Percentiles rank a stretch among this genome's conserved stretches.
These are phyloP conservation scores for Massariosphaeria phaeospora DNA, from an alignment of 495 filamentous ascomycete species.

Conservation along the genomic window DNA sequence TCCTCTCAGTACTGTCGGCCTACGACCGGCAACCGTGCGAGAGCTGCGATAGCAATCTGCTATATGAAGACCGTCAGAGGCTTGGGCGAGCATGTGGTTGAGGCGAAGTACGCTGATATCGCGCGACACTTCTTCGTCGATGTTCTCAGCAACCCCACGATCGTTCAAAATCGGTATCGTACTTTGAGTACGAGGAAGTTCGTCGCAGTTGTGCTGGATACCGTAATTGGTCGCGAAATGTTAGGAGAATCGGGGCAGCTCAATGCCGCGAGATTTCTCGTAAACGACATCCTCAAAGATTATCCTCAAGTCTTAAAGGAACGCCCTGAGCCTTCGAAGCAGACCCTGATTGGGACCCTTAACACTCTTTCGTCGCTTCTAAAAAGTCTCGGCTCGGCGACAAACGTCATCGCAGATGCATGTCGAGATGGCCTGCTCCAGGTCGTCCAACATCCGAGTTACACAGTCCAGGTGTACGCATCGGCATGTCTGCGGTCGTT, in stretches of 20 bases:
- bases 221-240: conserved; percentile 73
- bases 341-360: conserved; percentile 71
- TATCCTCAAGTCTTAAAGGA: conserved; percentile 93
- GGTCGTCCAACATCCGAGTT: conserved; percentile 89
- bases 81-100: conserved; percentile 69
- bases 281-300: conserved; percentile 88
- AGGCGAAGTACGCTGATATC: conserved; percentile 74
- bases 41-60: conserved; percentile 81
- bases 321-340: conserved; percentile 81
- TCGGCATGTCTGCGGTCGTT: conserved; percentile 81
- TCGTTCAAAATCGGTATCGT: conserved; percentile 81
- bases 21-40: conserved; percentile 71
- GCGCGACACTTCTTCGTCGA: conserved; percentile 75
- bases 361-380: conserved; percentile 78
- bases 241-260: conserved; percentile 84
- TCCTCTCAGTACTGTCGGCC: conserved; percentile 75
- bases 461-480: conserved; percentile 87
- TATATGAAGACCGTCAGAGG: conserved; percentile 74
- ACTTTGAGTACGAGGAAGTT: conserved; percentile 80
- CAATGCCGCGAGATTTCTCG: conserved; percentile 70
- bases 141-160: conserved; percentile 67
- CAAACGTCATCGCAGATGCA: conserved; percentile 66
- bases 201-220: conserved; percentile 75
- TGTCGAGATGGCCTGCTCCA: conserved; percentile 86
- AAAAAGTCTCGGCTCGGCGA: conserved; percentile 72